A percentile compares a stretch with the other conserved stretches of the same genome.
Conservation (phyloP, 2,329 filamentous ascomycete species). For the Claviceps quebecensis region DNA sequence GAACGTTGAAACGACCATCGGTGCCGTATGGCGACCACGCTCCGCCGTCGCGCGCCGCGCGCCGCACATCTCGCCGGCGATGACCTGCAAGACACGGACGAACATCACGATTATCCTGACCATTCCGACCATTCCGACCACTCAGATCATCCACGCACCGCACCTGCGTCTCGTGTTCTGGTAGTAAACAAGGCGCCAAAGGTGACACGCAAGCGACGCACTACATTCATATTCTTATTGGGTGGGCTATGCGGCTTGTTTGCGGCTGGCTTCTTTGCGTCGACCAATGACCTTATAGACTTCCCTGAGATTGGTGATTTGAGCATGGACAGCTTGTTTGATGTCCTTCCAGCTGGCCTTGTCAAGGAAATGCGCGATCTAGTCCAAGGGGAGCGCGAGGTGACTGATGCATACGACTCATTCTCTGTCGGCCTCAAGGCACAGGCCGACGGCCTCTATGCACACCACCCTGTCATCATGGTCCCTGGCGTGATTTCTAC, state of each 20-base stretch:
- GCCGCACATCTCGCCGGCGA: conserved; percentile 11
- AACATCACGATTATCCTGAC: conserved; percentile 8
- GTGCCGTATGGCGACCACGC: conserved; percentile 14
- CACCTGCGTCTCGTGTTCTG: conserved; percentile 23
- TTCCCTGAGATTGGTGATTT: conserved; percentile 56
- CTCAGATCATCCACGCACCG: conserved; percentile 14
- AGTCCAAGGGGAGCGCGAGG: conserved; percentile 72
- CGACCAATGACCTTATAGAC: conserved; percentile 78
- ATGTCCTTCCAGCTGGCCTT: conserved; percentile 76
- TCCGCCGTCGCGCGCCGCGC: conserved; percentile 19
- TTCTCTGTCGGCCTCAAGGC: conserved; percentile 83
- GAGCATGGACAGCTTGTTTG: conserved; percentile 74
- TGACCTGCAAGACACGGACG: conserved; percentile 14
- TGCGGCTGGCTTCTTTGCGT: conserved; percentile 80
- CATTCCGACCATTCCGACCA: conserved; percentile 8
- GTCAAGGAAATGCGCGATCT: conserved; percentile 76
- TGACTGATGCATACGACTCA: conserved; percentile 76
- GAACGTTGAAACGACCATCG: not conserved
- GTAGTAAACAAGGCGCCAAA: conserved; percentile 31
- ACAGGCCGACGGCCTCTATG: conserved; percentile 63
- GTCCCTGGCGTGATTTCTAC: conserved; percentile 96
- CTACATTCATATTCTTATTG: conserved; percentile 70
- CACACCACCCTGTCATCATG: conserved; percentile 87
- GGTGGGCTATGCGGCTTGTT: conserved; percentile 84
- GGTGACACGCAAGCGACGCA: conserved; percentile 52